Conservation (phyloP, 2,329 filamentous ascomycete species). For the Periconia sp. region DNA sequence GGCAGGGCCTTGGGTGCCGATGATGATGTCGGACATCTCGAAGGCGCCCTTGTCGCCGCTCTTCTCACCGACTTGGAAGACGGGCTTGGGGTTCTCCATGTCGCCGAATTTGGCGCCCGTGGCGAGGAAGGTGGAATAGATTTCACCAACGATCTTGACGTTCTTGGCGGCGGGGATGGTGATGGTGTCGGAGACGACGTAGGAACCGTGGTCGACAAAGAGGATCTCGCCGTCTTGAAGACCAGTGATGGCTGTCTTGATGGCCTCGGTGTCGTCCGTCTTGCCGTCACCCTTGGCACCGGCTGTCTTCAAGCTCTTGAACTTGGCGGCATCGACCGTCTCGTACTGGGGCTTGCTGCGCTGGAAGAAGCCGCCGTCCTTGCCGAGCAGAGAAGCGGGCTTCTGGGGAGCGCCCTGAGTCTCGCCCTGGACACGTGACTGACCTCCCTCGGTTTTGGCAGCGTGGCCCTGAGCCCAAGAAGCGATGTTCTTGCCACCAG, state of each 20-base stretch:
- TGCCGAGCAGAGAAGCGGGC: constrained; percentile 66
- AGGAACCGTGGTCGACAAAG: constrained; percentile 67
- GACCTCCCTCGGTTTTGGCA: constrained; percentile 56
- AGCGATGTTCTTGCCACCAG: constrained; percentile 67
- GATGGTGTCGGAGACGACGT: constrained; percentile 62
- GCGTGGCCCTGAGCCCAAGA: constrained; percentile 80
- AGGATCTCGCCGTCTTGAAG: constrained; percentile 63
- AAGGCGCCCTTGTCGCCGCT: constrained; percentile 75
- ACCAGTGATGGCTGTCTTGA: constrained; percentile 76
- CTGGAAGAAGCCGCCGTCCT: constrained; percentile 73
- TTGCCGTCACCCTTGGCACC: constrained; percentile 86
- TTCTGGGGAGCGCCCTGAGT: constrained; percentile 56
- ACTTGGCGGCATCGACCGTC: constrained; percentile 63
- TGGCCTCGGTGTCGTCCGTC: constrained; percentile 82
- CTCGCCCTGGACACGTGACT: constrained; percentile 60
- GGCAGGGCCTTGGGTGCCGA: constrained; percentile 79
- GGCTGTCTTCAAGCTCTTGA: constrained; percentile 78
- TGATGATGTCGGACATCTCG: constrained; percentile 85
- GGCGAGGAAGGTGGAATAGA: constrained; percentile 89
- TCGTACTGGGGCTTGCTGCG: constrained; percentile 90
- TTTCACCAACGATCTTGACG: constrained; percentile 85
- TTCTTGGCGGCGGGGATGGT: constrained; percentile 63
- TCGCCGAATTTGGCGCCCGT: constrained; percentile 74
- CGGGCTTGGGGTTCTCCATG: constrained; percentile 73
- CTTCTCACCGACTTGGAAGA: constrained; percentile 77